Evolutionary conservation across 2,329 filamentous ascomycete genomes (phyloP).

Genomic region (Colletotrichum sp.): DNA sequence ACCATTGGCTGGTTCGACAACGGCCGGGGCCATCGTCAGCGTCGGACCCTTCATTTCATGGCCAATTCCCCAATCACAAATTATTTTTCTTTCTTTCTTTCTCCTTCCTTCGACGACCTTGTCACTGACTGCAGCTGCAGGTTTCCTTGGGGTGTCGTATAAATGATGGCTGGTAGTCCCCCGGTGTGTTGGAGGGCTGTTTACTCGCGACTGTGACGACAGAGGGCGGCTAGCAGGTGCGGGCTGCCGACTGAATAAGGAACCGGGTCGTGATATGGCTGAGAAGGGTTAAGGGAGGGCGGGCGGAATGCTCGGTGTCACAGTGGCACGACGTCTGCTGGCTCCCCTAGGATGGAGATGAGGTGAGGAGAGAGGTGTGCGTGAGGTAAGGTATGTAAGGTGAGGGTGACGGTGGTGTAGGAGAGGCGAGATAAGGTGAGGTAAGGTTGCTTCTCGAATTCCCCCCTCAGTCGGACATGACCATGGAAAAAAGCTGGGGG

Average conservation of each 20-base stretch:
- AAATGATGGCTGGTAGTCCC: background rate
- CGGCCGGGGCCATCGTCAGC: conserved; percentile 43
- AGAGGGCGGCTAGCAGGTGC: conserved; percentile 2
- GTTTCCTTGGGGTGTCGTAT: background rate
- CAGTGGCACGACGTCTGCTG: conserved; percentile 15
- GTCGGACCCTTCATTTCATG: conserved; percentile 41
- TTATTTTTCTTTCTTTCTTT: background rate
- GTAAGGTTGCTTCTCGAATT: background rate
- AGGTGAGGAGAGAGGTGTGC: background rate
- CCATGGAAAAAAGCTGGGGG: background rate
- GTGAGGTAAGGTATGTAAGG: background rate
- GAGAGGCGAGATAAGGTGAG: background rate
- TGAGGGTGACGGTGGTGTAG: background rate
- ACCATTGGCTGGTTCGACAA: conserved; percentile 27
- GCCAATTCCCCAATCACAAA: conserved; percentile 15
- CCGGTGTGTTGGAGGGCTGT: background rate
- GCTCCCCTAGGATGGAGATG: background rate
- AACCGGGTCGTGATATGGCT: background rate
- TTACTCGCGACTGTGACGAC: conserved; percentile 1
- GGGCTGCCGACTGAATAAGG: background rate
- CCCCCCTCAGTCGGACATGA: conserved; percentile 2
- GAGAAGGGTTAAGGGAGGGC: conserved; percentile 5
- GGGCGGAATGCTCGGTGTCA: conserved; percentile 20
- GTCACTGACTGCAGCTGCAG: conserved; percentile 10
- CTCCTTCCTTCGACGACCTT: background rate